Evolutionary conservation across 345 rosid genomes (phyloP).

Genomic region (Orychophragmus violaceus): DNA sequence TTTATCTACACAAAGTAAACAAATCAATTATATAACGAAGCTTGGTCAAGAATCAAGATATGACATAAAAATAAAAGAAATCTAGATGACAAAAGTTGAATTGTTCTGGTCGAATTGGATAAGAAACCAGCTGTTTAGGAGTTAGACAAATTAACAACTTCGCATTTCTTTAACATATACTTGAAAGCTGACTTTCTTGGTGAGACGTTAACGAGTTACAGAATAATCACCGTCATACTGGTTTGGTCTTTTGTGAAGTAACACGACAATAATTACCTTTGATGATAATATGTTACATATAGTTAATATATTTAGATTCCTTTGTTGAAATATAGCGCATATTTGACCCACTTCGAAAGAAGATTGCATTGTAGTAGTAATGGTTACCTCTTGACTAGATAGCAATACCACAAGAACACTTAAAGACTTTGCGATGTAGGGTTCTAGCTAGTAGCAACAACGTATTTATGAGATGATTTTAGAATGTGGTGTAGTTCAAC

Average conservation of each 20-base stretch:
- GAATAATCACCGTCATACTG: constrained; percentile 21
- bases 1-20: neutral
- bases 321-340: neutral
- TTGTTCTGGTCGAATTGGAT: constrained; percentile 11
- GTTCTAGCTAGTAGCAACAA: too few relatives aligned
- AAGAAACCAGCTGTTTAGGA: constrained; percentile 23
- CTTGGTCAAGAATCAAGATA: constrained; percentile 1
- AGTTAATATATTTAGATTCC: neutral
- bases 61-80: neutral
- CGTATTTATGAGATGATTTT: too few relatives aligned
- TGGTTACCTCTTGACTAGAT: neutral
- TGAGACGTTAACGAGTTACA: constrained; percentile 15
- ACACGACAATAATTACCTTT: constrained; percentile 13
- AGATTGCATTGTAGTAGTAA: neutral
- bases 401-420: neutral
- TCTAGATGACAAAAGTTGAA: neutral
- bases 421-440: neutral
- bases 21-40: neutral
- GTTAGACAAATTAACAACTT: constrained; percentile 33
- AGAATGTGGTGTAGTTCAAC: too few relatives aligned
- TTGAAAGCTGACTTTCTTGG: constrained; percentile 23
- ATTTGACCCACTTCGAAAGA: neutral
- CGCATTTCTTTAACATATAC: neutral
- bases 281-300: neutral
- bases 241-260: constrained; percentile 5